phyloP scores from a whole-genome alignment of 2,329 filamentous ascomycete genomes.

The Nannizziopsis arthrosporioides region DNA sequence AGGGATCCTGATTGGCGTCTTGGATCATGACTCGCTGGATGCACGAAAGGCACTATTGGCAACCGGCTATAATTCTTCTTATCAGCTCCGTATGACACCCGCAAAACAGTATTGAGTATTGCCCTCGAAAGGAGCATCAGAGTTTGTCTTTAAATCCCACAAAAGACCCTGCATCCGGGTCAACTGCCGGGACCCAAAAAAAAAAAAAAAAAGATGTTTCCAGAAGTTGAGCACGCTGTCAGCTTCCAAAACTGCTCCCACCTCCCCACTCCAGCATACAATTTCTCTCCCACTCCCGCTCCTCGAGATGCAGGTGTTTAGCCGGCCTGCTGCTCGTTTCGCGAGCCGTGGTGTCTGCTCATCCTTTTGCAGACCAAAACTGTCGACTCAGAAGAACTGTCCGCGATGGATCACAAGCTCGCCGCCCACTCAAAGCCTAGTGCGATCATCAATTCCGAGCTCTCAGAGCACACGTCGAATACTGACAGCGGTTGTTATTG shows the following conservation, averaged over 20 bases:
- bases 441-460: background rate
- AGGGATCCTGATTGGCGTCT: no score
- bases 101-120: no score
- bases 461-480: conserved; percentile 10
- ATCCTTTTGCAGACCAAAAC: conserved; percentile 1
- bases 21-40: no score
- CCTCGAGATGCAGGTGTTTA: conserved; percentile 17
- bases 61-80: no score
- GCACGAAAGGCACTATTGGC: no score
- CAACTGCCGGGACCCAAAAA: no score
- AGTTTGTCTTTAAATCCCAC: no score
- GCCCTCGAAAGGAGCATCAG: no score
- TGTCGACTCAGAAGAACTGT: background rate
- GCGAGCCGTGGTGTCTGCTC: conserved; percentile 8
- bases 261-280: background rate
- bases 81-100: no score
- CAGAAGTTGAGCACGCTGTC: no score
- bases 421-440: background rate
- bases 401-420: conserved; percentile 14
- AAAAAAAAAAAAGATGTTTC: no score
- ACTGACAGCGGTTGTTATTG: conserved; percentile 35
- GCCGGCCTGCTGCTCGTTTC: conserved; percentile 7
- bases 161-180: no score
- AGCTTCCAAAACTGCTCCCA: background rate
- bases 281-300: background rate